These are phyloP conservation scores for Xylaria curta DNA, from an alignment of 495 filamentous ascomycete genomes.

Conservation along the genomic window DNA sequence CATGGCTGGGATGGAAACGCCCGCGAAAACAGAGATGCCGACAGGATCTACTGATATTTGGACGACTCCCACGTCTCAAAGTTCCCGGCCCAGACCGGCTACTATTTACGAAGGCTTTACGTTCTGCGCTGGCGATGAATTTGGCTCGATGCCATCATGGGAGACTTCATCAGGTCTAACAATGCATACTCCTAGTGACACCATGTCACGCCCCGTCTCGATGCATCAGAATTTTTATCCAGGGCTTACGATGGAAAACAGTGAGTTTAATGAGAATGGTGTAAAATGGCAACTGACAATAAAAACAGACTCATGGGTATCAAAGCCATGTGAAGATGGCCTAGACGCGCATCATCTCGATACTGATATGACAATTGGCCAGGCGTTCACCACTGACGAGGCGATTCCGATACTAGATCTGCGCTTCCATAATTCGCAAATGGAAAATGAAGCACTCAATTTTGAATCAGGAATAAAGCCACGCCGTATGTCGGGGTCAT, in stretches of 20 bases:
- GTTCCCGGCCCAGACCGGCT: constrained; percentile 56
- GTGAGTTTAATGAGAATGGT: constrained; percentile 48
- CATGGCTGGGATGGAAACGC: constrained; percentile 51
- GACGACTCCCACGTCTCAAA: constrained; percentile 52
- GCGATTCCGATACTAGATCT: constrained; percentile 62
- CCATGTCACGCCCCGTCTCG: constrained; percentile 55
- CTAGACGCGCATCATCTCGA: constrained; percentile 55
- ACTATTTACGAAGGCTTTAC: constrained; percentile 67
- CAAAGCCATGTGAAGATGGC: constrained; percentile 58
- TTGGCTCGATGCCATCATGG: constrained; percentile 58
- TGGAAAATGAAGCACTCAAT: constrained; percentile 48
- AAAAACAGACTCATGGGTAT: constrained; percentile 53
- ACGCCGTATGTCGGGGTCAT: constrained; percentile 64
- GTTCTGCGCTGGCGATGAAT: constrained; percentile 61
- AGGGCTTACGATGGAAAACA: constrained; percentile 53
- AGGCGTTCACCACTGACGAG: constrained; percentile 62
- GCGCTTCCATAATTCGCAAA: constrained; percentile 47
- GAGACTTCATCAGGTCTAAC: constrained; percentile 59
- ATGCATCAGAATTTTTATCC: constrained; percentile 63
- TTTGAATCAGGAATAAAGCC: constrained; percentile 52
- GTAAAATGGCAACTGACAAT: constrained; percentile 35
- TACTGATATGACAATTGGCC: constrained; percentile 59
- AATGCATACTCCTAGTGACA: constrained; percentile 54
- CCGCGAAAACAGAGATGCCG: constrained; percentile 46
- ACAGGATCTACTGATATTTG: constrained; percentile 49